Base-by-base conservation (phyloP, 495 filamentous ascomycete genomes). In the Penicillium robsamsonii region DNA sequence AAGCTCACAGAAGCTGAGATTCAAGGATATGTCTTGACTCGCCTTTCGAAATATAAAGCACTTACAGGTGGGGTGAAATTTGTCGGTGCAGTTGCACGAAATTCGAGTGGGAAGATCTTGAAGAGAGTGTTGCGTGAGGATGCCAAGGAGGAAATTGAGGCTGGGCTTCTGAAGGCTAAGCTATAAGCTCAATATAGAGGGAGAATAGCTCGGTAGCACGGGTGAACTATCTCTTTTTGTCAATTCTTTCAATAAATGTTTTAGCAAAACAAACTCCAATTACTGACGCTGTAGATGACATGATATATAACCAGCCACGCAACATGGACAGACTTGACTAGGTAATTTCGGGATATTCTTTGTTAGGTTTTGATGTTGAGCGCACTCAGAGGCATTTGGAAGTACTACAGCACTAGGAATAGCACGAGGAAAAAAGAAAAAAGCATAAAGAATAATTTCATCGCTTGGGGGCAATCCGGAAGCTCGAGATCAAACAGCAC, bases 21-120 rank as follows among this genome's bases (percentile, higher is more conserved):
- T 7, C 60, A 77, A 20, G 56, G 71, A 0, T 91, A 79, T 71
- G 57, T 93, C 45, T 73, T 71, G 1, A 57, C 59, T 27, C 73
- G 76, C 41, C 75, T 91, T 0, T 76, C 86, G 0, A 70, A 72
- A 5, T 85, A 90, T 61, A 96, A 96, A 77, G 77, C 80, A 52
- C 71, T 96, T 57, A 81, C 85, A 15, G 92, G 92, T 0, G 92
- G 92, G 1, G 81, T 96, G 0, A 81, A 79, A 38, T 96, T 93
- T 68, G 76, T 93, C 4, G 84, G 90, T 48, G 76, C 80, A 43
- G 80, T 96, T 18, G 88, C 92, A 10, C 91, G 90, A 72, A 92
- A 84, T 57, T 81, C 81, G 0, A 87, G 84, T 71, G 92, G 92
- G 3, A 96, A 96, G 80, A 89, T 96, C 43, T 63, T 96, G 59